Base-by-base conservation (phyloP, 345 rosid genomes). In the Brassica cretica region DNA sequence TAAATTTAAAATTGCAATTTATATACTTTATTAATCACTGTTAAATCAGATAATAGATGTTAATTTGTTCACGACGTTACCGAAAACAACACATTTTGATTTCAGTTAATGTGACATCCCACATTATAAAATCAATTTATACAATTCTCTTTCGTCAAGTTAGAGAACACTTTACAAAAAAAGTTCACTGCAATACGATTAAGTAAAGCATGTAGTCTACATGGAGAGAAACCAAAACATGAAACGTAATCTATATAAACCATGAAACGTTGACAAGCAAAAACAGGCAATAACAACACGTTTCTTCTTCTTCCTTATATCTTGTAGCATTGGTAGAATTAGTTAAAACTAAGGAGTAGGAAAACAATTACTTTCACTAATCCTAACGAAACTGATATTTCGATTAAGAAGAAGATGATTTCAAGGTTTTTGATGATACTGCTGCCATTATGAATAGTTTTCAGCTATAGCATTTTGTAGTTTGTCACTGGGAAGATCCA, bases 401-500 rank as follows among this genome's bases (percentile, higher is more conserved):
- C 29, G 15, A 71, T 65, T 19, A 11, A 18, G 46, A 62, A 76
- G 75, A 53, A 76, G 74, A 51, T 9, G 56, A 51, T 33, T 41
- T n/a, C 2, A 70, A 25, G 21, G 33, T 25, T 55, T 41, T 64
- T 41, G 9, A 44, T 41, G 51, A 37, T 39, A 68, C 60, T 68
- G 59, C 60, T 68, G 59, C 67, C 79, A 68, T 18, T 49, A 63
- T 74, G 15, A 63, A 68, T 25, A 62, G 46, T 29, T 27, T 61
- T 5, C 58, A 66, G 35, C 33, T n/a, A 10, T 16, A 12, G 18
- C 68, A 2, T 73, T 35, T 73, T 64, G 14, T 24, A 10, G 37
- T 55, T 49, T 63, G 55, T 86, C 83, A 91, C 65, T 93, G 89
- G 21, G 97, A 87, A 35, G 95, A 91, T 35, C 89, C 99, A 5